Evolutionary conservation across 495 filamentous ascomycete genomes (phyloP).

Genomic region (Cairneyella variabilis): DNA sequence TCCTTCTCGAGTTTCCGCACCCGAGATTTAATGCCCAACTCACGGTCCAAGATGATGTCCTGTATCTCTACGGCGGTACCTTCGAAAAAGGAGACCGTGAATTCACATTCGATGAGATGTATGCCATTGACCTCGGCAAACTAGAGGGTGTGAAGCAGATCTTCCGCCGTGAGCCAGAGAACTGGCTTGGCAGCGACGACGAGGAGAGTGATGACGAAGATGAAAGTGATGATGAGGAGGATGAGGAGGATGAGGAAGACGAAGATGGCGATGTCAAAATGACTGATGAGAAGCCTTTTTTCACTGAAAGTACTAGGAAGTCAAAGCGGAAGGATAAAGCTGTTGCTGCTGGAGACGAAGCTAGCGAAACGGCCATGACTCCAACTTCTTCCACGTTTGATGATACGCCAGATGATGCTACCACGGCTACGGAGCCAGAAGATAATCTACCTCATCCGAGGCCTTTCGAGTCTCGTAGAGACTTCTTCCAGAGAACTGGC

Average conservation of each 20-base stretch:
- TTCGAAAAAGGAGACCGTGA: constrained; percentile 93
- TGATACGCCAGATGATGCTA: constrained; percentile 45
- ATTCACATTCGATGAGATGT: constrained; percentile 89
- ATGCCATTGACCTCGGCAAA: constrained; percentile 84
- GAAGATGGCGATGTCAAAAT: constrained; percentile 70
- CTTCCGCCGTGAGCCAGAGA: constrained; percentile 77
- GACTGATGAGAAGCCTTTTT: constrained; percentile 55
- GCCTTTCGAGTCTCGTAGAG: constrained; percentile 86
- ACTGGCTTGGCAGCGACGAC: constrained; percentile 75
- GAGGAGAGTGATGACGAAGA: constrained; percentile 65
- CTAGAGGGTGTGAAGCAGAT: constrained; percentile 88
- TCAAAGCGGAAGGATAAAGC: constrained; percentile 46
- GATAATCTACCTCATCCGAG: constrained; percentile 65
- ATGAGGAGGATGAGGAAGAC: constrained; percentile 61
- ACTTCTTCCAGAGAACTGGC: constrained; percentile 87
- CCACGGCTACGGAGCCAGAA: constrained; percentile 40
- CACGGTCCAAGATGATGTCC: constrained; percentile 82
- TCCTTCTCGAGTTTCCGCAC: constrained; percentile 77
- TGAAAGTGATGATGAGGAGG: constrained; percentile 65
- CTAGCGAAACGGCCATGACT: constrained; percentile 22
- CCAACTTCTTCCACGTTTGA: constrained; percentile 31
- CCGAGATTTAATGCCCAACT: constrained; percentile 84
- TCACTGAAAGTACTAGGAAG: constrained; percentile 27
- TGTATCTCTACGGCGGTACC: constrained; percentile 92
- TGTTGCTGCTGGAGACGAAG: constrained; percentile 29